These are phyloP conservation scores for Hygrophorus pudorinus DNA, from an alignment of 768 basidiomycete genomes.

Conservation along the genomic window DNA sequence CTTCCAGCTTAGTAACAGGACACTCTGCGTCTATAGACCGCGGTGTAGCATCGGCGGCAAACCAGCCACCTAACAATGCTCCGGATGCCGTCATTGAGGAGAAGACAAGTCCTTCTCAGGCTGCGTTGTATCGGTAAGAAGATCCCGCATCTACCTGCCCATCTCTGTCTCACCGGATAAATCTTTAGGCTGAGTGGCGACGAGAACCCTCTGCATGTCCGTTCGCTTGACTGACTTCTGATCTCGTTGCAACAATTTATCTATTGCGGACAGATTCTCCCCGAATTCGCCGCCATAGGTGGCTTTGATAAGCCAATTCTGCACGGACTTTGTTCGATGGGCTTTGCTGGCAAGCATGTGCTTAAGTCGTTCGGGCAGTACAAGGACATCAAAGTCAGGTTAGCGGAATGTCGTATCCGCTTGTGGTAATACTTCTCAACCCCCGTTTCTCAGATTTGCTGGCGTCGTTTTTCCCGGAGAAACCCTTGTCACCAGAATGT, in stretches of 20 bases:
- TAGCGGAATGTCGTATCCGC: conserved; percentile 13
- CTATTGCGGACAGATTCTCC: conserved; percentile 74
- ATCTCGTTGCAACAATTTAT: neutral
- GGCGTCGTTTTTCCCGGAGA: conserved; percentile 94
- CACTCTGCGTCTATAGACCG: conserved; percentile 47
- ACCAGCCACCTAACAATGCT: conserved; percentile 68
- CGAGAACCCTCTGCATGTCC: conserved; percentile 79
- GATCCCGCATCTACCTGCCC: conserved; percentile 1
- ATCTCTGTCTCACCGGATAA: neutral
- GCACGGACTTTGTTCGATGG: conserved; percentile 37
- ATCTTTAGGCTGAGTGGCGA: conserved; percentile 68
- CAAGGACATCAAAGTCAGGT: conserved; percentile 94
- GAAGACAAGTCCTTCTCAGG: conserved; percentile 72
- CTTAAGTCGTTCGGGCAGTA: conserved; percentile 76
- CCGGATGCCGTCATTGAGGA: conserved; percentile 88
- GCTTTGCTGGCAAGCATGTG: conserved; percentile 88
- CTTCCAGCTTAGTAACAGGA: neutral
- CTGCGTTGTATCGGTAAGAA: conserved; percentile 86
- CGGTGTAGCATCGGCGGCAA: conserved; percentile 76
- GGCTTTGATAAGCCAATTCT: conserved; percentile 11
- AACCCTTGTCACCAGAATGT: conserved; percentile 94
- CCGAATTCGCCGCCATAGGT: conserved; percentile 72
- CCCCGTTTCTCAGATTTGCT: conserved; percentile 46
- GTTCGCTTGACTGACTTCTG: conserved; percentile 15
- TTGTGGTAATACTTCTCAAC: neutral